Percentiles rank a stretch among this genome's conserved stretches.
phyloP scores from a whole-genome alignment of 495 filamentous ascomycete genomes.

The Xylaria flabelliformis region DNA sequence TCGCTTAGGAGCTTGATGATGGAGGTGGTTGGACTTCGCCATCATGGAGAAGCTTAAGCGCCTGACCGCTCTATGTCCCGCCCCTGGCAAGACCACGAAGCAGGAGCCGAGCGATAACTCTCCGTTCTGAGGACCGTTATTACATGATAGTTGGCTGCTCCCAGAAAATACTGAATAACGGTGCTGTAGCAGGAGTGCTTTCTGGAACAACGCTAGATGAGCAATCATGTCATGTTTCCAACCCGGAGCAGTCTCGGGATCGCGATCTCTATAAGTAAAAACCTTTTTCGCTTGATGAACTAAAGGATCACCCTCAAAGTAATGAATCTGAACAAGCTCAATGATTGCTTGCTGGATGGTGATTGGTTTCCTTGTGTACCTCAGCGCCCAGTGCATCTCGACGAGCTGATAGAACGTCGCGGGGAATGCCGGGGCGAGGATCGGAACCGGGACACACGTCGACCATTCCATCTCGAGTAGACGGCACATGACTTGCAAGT shows the following conservation, averaged over 20 bases:
- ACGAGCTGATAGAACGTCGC: neutral
- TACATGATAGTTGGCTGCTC: slow-evolving; percentile 24
- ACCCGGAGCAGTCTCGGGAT: neutral
- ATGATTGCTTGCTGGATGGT: slow-evolving; percentile 29
- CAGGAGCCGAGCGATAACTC: slow-evolving; percentile 29
- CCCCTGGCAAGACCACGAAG: slow-evolving; percentile 18
- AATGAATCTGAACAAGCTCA: slow-evolving; percentile 40
- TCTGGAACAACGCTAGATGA: slow-evolving; percentile 28
- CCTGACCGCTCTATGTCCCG: neutral
- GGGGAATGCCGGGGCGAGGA: neutral
- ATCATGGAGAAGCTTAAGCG: neutral
- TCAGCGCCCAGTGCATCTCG: neutral
- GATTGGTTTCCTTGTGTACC: neutral
- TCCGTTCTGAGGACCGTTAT: slow-evolving; percentile 12
- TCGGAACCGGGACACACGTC: neutral
- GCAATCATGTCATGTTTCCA: slow-evolving; percentile 34
- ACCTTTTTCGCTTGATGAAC: slow-evolving; percentile 35
- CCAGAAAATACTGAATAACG: slow-evolving; percentile 34
- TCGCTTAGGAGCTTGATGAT: neutral
- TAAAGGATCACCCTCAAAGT: slow-evolving; percentile 39
- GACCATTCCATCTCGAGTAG: slow-evolving; percentile 34
- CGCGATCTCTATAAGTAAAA: neutral
- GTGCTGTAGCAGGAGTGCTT: slow-evolving; percentile 22
- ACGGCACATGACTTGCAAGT: slow-evolving; percentile 37
- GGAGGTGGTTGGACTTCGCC: neutral